Conservation (phyloP, 1,284 basidiomycete genomes). For the Erythrobasidium hasegawianum region DNA sequence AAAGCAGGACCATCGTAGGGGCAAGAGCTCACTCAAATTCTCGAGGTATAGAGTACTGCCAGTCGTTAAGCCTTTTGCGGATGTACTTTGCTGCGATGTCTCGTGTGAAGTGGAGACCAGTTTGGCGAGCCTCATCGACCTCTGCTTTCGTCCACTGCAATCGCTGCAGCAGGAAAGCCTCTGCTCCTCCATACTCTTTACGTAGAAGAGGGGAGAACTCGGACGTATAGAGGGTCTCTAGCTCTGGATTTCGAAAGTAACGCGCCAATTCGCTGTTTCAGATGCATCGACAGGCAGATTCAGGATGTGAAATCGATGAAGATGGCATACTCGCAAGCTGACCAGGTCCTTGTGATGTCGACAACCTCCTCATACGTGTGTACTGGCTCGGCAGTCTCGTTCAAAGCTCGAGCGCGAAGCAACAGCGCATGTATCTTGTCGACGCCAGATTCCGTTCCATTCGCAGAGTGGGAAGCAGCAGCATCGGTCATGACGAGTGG, state of each 20-base stretch:
- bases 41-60: slow-evolving; percentile 25
- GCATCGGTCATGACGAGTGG: no score
- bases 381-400: slow-evolving; percentile 5
- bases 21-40: slow-evolving; percentile 16
- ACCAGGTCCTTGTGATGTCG: slow-evolving; percentile 17
- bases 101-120: slow-evolving; percentile 17
- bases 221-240: slow-evolving; percentile 6
- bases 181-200: slow-evolving; percentile 19
- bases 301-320: no score
- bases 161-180: slow-evolving; percentile 13
- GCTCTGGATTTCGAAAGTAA: slow-evolving; percentile 12
- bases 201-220: slow-evolving; percentile 20
- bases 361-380: slow-evolving; percentile 28
- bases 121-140: slow-evolving; percentile 10
- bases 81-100: slow-evolving; percentile 13
- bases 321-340: neutral
- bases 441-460: no score
- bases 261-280: slow-evolving; percentile 12
- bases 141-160: slow-evolving; percentile 12
- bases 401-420: neutral
- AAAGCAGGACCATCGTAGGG: neutral
- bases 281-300: no score
- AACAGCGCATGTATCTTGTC: neutral
- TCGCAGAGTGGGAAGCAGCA: no score
- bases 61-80: slow-evolving; percentile 16